Evolutionary conservation across 2,329 filamentous ascomycete genomes (phyloP).

Genomic region (Aspergillaceae sp.): DNA sequence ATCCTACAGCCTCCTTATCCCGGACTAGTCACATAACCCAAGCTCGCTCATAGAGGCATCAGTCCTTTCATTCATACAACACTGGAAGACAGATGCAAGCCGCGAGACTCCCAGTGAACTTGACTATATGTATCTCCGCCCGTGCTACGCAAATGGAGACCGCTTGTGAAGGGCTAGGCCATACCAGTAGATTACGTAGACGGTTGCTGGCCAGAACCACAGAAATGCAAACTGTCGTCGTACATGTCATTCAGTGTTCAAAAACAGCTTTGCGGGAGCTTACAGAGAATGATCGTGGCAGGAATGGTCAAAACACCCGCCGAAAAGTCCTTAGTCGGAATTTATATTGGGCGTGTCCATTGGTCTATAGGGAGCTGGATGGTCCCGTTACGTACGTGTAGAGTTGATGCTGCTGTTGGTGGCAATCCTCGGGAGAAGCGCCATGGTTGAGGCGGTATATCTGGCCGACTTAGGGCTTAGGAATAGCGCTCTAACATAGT

Average conservation of each 20-base stretch:
- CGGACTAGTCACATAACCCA: too few relatives aligned
- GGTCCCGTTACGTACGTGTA: slow-evolving; percentile 23
- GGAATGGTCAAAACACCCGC: slow-evolving; percentile 51
- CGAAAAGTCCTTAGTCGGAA: slow-evolving; percentile 52
- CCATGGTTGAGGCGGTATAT: not conserved
- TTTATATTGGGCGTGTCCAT: slow-evolving; percentile 51
- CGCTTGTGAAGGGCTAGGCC: slow-evolving; percentile 51
- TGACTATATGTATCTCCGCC: slow-evolving; percentile 24
- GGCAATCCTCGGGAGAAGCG: not conserved
- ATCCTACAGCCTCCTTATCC: too few relatives aligned
- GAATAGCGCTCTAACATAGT: too few relatives aligned
- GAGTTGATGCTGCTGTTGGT: slow-evolving; percentile 40
- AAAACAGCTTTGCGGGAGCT: slow-evolving; percentile 5
- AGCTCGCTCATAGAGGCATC: too few relatives aligned
- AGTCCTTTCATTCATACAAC: too few relatives aligned
- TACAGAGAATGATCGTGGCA: slow-evolving; percentile 51
- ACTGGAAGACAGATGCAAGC: too few relatives aligned
- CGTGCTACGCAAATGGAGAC: slow-evolving; percentile 56
- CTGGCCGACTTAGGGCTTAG: too few relatives aligned
- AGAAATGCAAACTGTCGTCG: slow-evolving; percentile 43
- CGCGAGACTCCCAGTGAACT: slow-evolving; percentile 5
- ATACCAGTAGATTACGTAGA: slow-evolving; percentile 58
- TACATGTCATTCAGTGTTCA: not conserved
- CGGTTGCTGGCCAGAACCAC: slow-evolving; percentile 50
- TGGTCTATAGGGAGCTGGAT: slow-evolving; percentile 19